phyloP scores from a whole-genome alignment of 306 rosid species.

The Echinosophora koreensis region DNA sequence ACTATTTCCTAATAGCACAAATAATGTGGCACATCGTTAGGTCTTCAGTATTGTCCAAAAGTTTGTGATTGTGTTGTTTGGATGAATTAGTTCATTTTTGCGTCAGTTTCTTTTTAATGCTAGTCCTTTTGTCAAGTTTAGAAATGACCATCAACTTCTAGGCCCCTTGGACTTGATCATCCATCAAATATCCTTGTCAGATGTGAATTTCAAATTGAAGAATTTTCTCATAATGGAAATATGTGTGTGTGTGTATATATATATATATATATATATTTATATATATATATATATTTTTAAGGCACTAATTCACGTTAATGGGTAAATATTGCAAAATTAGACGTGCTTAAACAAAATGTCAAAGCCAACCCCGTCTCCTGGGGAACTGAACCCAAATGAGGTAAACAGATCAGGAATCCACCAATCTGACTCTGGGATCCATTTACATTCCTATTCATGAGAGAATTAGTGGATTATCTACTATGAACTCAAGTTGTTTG shows the following conservation, averaged over 20 bases:
- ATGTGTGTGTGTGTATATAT: no score
- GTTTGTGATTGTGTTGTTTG: conserved; percentile 1
- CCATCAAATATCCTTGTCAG: background rate
- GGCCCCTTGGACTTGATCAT: background rate
- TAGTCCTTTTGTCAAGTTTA: background rate
- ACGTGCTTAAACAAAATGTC: background rate
- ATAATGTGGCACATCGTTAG: conserved; percentile 1
- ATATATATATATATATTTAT: no score
- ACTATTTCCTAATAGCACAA: conserved; percentile 17
- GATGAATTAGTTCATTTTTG: conserved; percentile 4
- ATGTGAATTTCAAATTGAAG: background rate
- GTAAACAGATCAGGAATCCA: background rate
- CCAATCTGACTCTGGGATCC: conserved; percentile 1
- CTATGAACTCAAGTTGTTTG: background rate
- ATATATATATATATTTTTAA: no score
- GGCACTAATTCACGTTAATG: background rate
- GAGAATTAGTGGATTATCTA: background rate
- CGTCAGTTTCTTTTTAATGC: background rate
- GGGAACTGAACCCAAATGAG: background rate
- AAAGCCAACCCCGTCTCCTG: background rate
- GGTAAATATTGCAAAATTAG: background rate
- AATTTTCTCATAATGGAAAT: background rate
- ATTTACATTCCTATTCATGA: conserved; percentile 4
- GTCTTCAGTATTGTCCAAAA: conserved; percentile 21
- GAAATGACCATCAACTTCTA: background rate